These are phyloP conservation scores for Starmerella gropengiesseri DNA, from an alignment of 805 yeast species.

Conservation along the genomic window DNA sequence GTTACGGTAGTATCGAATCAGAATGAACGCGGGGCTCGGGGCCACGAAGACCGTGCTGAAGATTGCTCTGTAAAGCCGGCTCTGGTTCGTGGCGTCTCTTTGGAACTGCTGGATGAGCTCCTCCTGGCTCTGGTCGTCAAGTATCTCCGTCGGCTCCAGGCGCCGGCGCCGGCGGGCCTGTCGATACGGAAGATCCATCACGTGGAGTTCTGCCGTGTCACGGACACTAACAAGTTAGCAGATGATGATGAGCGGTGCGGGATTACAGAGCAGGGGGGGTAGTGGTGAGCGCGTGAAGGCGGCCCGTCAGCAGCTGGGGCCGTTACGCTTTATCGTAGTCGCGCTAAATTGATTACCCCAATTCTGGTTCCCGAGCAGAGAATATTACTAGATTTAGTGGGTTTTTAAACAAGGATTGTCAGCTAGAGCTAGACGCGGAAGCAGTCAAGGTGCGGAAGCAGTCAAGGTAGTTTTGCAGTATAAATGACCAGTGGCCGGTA, in stretches of 20 bases:
- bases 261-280: too few relatives aligned
- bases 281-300: too few relatives aligned
- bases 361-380: too few relatives aligned
- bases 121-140: slow-evolving; percentile 28
- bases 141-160: slow-evolving; percentile 12
- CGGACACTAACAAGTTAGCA: too few relatives aligned
- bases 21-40: slow-evolving; percentile 28
- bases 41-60: slow-evolving; percentile 26
- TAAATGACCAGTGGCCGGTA: slow-evolving; percentile 94
- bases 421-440: too few relatives aligned
- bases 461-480: slow-evolving; percentile 38
- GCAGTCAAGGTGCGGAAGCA: too few relatives aligned
- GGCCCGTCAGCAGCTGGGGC: too few relatives aligned
- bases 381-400: too few relatives aligned
- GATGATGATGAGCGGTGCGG: too few relatives aligned
- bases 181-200: slow-evolving; percentile 13
- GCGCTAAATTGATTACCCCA: too few relatives aligned
- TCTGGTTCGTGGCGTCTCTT: slow-evolving; percentile 22
- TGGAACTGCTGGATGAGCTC: slow-evolving; percentile 23
- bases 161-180: slow-evolving; percentile 16
- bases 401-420: too few relatives aligned
- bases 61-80: slow-evolving; percentile 21
- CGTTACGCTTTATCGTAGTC: too few relatives aligned
- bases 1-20: slow-evolving; percentile 25
- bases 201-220: slow-evolving; percentile 3